phyloP scores from a whole-genome alignment of 805 yeast species.

The Yarrowia yakushimensis region DNA sequence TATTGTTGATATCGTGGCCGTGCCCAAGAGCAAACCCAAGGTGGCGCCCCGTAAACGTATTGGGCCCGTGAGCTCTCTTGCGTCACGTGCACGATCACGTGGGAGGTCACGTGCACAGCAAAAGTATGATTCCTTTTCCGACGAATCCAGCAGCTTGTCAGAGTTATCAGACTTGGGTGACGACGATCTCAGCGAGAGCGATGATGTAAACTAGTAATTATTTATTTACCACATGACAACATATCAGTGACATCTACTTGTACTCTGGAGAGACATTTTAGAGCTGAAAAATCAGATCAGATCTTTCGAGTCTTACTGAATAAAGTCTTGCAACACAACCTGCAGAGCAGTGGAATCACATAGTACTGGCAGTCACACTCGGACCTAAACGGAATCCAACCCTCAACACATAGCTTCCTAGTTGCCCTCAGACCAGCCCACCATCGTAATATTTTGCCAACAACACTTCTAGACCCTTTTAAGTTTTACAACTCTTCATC shows the following conservation, averaged over 20 bases:
- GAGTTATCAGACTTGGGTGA: background rate
- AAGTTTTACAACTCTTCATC: too few relatives aligned
- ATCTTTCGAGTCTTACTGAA: too few relatives aligned
- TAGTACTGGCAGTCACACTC: too few relatives aligned
- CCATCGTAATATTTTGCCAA: too few relatives aligned
- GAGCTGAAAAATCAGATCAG: too few relatives aligned
- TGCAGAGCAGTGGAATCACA: too few relatives aligned
- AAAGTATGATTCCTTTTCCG: background rate
- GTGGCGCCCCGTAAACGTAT: background rate
- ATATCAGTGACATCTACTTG: background rate
- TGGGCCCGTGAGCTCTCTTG: background rate
- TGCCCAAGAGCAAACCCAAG: background rate
- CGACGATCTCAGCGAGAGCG: background rate
- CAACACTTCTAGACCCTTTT: too few relatives aligned
- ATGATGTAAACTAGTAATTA: background rate
- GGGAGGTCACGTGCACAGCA: background rate
- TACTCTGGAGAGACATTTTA: too few relatives aligned
- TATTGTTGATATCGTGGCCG: background rate
- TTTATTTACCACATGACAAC: background rate
- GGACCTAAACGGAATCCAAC: too few relatives aligned
- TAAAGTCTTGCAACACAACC: too few relatives aligned
- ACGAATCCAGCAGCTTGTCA: background rate
- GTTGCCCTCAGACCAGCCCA: too few relatives aligned
- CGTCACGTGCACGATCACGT: background rate
- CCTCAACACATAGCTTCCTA: too few relatives aligned